These are phyloP conservation scores for Talaromyces stipitatus DNA, from an alignment of 495 filamentous ascomycete genomes.

Conservation along the genomic window DNA sequence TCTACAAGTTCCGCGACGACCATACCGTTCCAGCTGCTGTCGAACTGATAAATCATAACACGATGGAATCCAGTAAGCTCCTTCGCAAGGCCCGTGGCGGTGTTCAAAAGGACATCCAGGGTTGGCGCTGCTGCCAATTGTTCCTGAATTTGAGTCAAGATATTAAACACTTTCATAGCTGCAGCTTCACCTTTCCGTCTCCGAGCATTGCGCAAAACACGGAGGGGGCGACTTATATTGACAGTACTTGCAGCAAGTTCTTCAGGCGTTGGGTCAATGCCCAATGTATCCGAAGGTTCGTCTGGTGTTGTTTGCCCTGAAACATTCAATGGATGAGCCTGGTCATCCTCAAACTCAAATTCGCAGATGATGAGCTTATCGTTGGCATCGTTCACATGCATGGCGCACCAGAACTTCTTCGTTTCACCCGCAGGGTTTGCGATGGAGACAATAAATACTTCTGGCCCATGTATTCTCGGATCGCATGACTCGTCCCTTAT, in stretches of 20 bases:
- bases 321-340: constrained; percentile 56
- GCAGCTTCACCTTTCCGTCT: constrained; percentile 76
- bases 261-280: constrained; percentile 58
- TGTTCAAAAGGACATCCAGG: constrained; percentile 46
- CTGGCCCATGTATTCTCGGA: constrained; percentile 66
- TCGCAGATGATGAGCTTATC: constrained; percentile 78
- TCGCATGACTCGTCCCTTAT: constrained; percentile 67
- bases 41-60: constrained; percentile 92
- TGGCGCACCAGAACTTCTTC: constrained; percentile 80
- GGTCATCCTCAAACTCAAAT: constrained; percentile 84
- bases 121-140: constrained; percentile 62
- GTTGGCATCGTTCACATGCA: constrained; percentile 62
- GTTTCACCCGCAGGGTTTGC: constrained; percentile 40
- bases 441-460: constrained; percentile 76
- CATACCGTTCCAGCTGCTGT: constrained; percentile 44
- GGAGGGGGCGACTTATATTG: constrained; percentile 65
- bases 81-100: constrained; percentile 47
- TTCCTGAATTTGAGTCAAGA: constrained; percentile 82
- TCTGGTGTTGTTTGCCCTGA: constrained; percentile 48
- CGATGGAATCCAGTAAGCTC: constrained; percentile 90
- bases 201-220: constrained; percentile 70
- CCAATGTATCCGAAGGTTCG: constrained; percentile 65
- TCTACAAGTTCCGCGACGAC: constrained; percentile 88
- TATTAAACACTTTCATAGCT: constrained; percentile 89
- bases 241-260: constrained; percentile 56